Evolutionary conservation across 352 stramenopile genomes (phyloP).

Genomic region (Thraustotheca clavata): DNA sequence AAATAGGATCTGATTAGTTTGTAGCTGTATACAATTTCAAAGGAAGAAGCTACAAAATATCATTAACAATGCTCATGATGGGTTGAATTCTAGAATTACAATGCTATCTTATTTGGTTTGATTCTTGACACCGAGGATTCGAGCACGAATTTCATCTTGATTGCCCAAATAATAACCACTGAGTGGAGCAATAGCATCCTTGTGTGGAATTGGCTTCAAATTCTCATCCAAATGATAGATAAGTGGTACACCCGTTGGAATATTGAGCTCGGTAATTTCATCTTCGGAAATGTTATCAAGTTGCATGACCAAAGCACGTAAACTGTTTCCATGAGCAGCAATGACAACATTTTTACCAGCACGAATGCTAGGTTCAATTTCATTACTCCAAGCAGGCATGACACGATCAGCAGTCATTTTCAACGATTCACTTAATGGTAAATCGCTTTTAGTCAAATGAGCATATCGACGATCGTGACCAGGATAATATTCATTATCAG

Average conservation of each 20-base stretch:
- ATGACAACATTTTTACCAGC: slow-evolving; percentile 94
- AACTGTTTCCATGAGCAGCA: slow-evolving; percentile 91
- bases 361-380: slow-evolving; percentile 87
- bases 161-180: slow-evolving; percentile 85
- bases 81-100: too few species aligned
- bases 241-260: slow-evolving; percentile 86
- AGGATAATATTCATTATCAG: slow-evolving; percentile 86
- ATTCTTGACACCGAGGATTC: slow-evolving; percentile 97
- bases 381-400: slow-evolving; percentile 85
- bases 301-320: slow-evolving; percentile 90
- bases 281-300: slow-evolving; percentile 89
- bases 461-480: slow-evolving; percentile 89
- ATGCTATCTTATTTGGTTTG: slow-evolving; percentile 97
- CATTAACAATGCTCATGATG: too few species aligned
- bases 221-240: slow-evolving; percentile 86
- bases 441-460: slow-evolving; percentile 69
- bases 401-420: slow-evolving; percentile 90
- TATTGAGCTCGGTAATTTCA: slow-evolving; percentile 92
- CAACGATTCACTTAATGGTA: slow-evolving; percentile 90
- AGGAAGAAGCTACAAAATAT: too few species aligned
- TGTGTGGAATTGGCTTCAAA: slow-evolving; percentile 72
- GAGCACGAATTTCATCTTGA: slow-evolving; percentile 92
- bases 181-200: slow-evolving; percentile 79
- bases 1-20: too few species aligned
- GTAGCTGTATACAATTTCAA: too few species aligned